Evolutionary conservation across 2,329 filamentous ascomycete species (phyloP).

Genomic region (Xylariaceae sp.): DNA sequence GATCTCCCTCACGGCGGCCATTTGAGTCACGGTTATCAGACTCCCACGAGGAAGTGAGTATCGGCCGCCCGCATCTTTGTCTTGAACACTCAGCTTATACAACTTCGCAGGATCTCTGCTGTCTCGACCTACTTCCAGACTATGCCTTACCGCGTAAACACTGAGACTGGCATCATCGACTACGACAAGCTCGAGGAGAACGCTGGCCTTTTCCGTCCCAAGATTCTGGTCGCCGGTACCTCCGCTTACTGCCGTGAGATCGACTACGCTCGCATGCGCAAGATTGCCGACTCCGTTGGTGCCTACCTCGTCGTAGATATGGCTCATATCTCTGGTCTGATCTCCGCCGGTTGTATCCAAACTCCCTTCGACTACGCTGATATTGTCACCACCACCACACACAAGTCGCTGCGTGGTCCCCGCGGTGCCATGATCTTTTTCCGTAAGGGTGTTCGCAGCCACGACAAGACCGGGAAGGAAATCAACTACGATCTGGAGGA

Average conservation of each 20-base stretch:
- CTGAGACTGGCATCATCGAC: slow-evolving; percentile 92
- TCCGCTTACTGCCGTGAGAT: slow-evolving; percentile 98
- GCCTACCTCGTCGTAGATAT: slow-evolving; percentile 97
- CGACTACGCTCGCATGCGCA: slow-evolving; percentile 92
- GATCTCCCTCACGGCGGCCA: slow-evolving; percentile 93
- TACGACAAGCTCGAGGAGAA: slow-evolving; percentile 91
- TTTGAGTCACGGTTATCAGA: slow-evolving; percentile 96
- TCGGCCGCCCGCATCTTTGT: slow-evolving; percentile 37
- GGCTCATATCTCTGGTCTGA: slow-evolving; percentile 96
- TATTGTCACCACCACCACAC: slow-evolving; percentile 96
- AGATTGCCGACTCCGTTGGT: slow-evolving; percentile 89
- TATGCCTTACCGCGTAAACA: slow-evolving; percentile 88
- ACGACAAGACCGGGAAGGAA: slow-evolving; percentile 89
- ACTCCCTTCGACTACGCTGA: slow-evolving; percentile 91
- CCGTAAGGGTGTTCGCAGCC: slow-evolving; percentile 90
- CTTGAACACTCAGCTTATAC: slow-evolving; percentile 29
- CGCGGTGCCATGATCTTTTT: slow-evolving; percentile 99
- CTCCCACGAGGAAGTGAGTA: slow-evolving; percentile 71
- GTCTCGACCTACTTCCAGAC: slow-evolving; percentile 99
- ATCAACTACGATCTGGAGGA: slow-evolving; percentile 88
- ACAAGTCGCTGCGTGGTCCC: slow-evolving; percentile 97
- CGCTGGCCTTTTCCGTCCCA: slow-evolving; percentile 87
- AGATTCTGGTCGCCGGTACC: slow-evolving; percentile 92
- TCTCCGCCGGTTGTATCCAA: slow-evolving; percentile 88
- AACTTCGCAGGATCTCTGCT: slow-evolving; percentile 67